These are phyloP conservation scores for Torrubiellomyces zombiae DNA, from an alignment of 2,329 filamentous ascomycete genomes.

Conservation along the genomic window DNA sequence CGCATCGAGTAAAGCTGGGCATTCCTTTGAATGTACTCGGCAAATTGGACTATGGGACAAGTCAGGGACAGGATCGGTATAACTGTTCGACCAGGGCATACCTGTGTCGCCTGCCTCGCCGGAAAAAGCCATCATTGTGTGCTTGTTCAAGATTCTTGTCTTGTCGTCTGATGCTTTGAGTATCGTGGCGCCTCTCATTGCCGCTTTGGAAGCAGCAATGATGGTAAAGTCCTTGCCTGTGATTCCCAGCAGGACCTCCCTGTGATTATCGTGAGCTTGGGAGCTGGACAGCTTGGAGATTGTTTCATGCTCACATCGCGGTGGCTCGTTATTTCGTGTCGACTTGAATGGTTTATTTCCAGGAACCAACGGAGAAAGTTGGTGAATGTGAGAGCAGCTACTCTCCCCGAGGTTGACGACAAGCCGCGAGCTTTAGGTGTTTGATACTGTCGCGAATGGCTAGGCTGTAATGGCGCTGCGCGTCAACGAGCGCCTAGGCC, in stretches of 20 bases:
- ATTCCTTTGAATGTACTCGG: conserved; percentile 98
- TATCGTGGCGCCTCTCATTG: conserved; percentile 92
- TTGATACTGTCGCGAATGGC: no score
- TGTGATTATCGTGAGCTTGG: no score
- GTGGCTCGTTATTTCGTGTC: conserved; percentile 1
- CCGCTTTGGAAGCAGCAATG: conserved; percentile 92
- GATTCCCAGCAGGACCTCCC: conserved; percentile 96
- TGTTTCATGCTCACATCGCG: conserved; percentile 4
- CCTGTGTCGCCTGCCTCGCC: conserved; percentile 93
- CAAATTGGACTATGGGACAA: conserved; percentile 69
- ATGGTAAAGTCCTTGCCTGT: conserved; percentile 99
- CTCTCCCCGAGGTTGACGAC: conserved; percentile 3
- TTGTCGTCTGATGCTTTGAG: conserved; percentile 95
- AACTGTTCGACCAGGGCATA: conserved; percentile 23
- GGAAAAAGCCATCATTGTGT: conserved; percentile 87
- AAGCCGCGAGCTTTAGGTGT: conserved; percentile 3
- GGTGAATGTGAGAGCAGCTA: no score
- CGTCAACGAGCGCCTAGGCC: conserved; percentile 18
- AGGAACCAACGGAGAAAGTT: no score
- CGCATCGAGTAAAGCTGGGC: conserved; percentile 97
- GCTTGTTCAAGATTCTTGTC: conserved; percentile 79
- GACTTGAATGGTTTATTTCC: no score
- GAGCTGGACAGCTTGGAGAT: no score
- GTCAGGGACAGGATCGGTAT: no score
- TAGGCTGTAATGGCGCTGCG: conserved; percentile 23